Conservation (phyloP, 208 protist genomes). For the Strigomonas culicis region DNA sequence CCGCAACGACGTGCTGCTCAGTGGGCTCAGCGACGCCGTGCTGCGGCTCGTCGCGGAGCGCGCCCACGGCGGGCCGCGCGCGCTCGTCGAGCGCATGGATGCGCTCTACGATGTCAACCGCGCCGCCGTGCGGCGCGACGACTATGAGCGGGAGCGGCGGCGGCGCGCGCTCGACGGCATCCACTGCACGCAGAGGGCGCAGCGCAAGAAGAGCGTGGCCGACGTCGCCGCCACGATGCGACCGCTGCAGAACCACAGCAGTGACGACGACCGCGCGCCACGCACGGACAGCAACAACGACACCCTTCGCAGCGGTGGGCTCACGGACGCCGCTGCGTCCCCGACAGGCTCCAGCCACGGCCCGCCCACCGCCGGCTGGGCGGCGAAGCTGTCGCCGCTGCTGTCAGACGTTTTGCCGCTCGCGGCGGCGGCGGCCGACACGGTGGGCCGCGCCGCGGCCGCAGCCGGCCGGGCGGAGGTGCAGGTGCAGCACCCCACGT, state of each 20-base stretch:
- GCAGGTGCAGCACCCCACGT: constrained; percentile 11
- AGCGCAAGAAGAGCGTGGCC: not conserved
- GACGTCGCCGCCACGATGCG: not conserved
- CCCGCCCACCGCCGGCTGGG: not conserved
- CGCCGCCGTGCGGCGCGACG: constrained; percentile 16
- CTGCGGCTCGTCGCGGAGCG: constrained; percentile 91
- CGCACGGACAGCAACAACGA: no score
- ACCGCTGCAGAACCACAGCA: not conserved
- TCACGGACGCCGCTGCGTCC: not conserved
- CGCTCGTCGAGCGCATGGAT: constrained; percentile 80
- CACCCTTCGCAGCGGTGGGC: not conserved
- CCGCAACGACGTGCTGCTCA: constrained; percentile 88
- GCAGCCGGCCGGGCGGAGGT: not conserved
- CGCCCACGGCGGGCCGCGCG: constrained; percentile 44
- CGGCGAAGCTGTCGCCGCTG: not conserved
- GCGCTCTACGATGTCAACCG: constrained; percentile 68
- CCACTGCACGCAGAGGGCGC: not conserved
- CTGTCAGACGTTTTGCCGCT: no score
- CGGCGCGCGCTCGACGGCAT: constrained; percentile 25
- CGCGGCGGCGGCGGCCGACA: no score
- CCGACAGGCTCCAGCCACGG: not conserved
- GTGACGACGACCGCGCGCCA: no score
- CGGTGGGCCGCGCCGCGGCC: no score
- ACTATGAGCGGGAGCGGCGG: constrained; percentile 18
- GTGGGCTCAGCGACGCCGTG: constrained; percentile 90